Base-by-base conservation (phyloP, 1,284 basidiomycete species). In the Entoloma clypeatum region DNA sequence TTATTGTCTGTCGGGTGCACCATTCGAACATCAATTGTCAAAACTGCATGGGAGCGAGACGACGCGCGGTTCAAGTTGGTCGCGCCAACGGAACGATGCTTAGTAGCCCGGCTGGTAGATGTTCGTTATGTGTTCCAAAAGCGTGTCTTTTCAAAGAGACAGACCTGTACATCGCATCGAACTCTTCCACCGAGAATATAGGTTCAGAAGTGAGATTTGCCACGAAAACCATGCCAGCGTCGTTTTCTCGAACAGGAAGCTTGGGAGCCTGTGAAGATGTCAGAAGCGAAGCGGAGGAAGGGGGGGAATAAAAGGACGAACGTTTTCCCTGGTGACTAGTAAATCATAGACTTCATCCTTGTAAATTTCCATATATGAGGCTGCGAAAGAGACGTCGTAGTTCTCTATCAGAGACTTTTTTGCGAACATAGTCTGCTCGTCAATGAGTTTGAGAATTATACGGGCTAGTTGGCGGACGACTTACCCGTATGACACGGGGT, bases 351-450 rank as follows among this genome's bases (percentile, higher is more conserved):
- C 81, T 44, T 91, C 86, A 52, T 92, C 88, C 54, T 87, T 87
- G 63, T 91, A 88, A 30, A 91, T 87, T 57, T 91, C 89, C 74
- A 90, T 86, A 51, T 89, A 91, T 0, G 85, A 86, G 11, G 86
- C 68, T 4, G 69, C 52, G 3, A 89, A 59, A 2, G 67, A 65
- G 5, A 73, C 64, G 28, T 72, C 57, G 27, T 64, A 60, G 36
- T 61, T 54, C 34, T 57, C 47, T 23, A 68, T 50, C 11, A 56
- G 45, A 21, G 53, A 50, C 51, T 66, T 67, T 53, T 68, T 68
- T 35, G 67, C 60, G 52, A 81, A 77, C 57, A 81, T 71, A 5
- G 67, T 68, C 75, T 29, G 23, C 14, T 41, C 31, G 2, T 9
- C 7, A 33, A 35, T 21, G 22, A n/a, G 5, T 16, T 19, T 5